A percentile compares a stretch with the other conserved stretches of the same genome.
Evolutionary conservation across 495 filamentous ascomycete species (phyloP).

Genomic region (Hamigera avellanea): DNA sequence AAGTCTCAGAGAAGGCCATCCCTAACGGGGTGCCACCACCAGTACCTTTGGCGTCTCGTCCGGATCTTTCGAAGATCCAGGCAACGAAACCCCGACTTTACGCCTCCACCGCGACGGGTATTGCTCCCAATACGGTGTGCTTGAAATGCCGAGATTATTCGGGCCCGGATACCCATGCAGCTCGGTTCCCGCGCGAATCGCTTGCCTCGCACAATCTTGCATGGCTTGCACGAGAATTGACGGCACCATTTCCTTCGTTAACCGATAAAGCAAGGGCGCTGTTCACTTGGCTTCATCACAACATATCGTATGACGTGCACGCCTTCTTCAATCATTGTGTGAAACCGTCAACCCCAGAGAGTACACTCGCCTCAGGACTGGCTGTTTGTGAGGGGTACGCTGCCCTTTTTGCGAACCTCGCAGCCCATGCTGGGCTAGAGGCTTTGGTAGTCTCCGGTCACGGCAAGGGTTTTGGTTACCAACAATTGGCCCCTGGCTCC

Average conservation of each 20-base stretch:
- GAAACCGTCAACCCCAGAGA: conserved; percentile 51
- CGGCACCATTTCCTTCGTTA: conserved; percentile 60
- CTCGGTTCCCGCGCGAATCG: conserved; percentile 58
- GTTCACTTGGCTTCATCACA: conserved; percentile 94
- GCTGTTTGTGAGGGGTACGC: conserved; percentile 93
- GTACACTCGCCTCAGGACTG: conserved; percentile 58
- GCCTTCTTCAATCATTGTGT: conserved; percentile 64
- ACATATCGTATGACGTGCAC: conserved; percentile 71
- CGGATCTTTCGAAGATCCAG: conserved; percentile 42
- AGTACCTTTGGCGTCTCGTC: conserved; percentile 43
- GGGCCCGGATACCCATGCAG: conserved; percentile 63
- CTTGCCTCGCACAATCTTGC: conserved; percentile 53
- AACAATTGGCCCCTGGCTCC: conserved; percentile 39
- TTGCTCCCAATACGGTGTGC: conserved; percentile 43
- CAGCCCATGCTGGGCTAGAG: conserved; percentile 62
- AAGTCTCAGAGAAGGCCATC: conserved; percentile 6
- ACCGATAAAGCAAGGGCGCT: conserved; percentile 88
- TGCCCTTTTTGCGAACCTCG: conserved; percentile 64
- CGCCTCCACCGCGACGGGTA: conserved; percentile 7
- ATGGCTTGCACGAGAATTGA: conserved; percentile 67
- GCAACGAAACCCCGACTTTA: conserved; percentile 40
- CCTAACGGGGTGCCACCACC: conserved; percentile 35
- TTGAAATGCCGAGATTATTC: conserved; percentile 82
- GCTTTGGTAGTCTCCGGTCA: conserved; percentile 60
- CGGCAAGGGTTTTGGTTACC: conserved; percentile 76